Conservation (phyloP, 2,329 filamentous ascomycete species). For the Furcasterigmium furcatum region DNA sequence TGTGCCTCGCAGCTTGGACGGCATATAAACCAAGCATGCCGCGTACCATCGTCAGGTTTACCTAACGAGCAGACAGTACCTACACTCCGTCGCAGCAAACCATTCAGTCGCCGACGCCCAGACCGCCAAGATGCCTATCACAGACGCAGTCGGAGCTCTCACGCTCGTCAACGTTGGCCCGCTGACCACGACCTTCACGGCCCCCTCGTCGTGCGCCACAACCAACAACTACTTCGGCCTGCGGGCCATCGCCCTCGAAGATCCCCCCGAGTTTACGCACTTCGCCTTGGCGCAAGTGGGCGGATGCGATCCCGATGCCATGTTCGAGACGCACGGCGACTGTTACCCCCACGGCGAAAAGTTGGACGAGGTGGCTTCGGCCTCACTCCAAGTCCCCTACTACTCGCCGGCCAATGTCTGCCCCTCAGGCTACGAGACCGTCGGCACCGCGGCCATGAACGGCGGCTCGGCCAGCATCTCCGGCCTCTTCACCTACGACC, state of each 20-base stretch:
- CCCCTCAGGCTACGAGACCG: conserved; percentile 19
- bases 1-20: no score
- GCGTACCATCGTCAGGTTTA: no score
- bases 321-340: conserved; percentile 6
- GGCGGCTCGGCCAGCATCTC: not conserved
- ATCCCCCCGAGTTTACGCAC: not conserved
- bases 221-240: conserved; percentile 3
- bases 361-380: conserved; percentile 6
- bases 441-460: conserved; percentile 8
- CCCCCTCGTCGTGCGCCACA: conserved; percentile 17
- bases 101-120: no score
- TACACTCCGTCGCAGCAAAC: no score
- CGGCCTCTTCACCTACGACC: not conserved
- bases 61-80: no score
- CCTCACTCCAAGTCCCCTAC: conserved; percentile 9
- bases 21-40: no score
- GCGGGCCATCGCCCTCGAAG: not conserved
- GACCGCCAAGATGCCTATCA: not conserved
- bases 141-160: not conserved
- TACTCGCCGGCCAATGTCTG: conserved; percentile 19
- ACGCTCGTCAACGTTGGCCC: conserved; percentile 23
- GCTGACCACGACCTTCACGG: conserved; percentile 23
- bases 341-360: conserved; percentile 16
- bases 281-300: not conserved
- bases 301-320: no score